Conservation (phyloP, 345 rosid species). For the Salix exigua region DNA sequence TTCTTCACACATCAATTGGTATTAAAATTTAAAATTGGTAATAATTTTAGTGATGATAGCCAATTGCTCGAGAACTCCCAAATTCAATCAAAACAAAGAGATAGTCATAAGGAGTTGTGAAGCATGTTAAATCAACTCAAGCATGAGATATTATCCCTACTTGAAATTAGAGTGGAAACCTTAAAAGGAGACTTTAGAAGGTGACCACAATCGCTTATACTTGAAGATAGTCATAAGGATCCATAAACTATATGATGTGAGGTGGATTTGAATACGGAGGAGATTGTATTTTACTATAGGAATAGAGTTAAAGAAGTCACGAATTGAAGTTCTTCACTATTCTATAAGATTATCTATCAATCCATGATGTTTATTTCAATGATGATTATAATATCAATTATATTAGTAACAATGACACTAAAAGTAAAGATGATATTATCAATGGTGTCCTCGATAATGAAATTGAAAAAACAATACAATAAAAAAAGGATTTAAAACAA, state of each 20-base stretch:
- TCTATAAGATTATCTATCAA: neutral
- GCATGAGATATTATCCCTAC: neutral
- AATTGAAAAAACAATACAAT: no score
- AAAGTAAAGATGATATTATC: no score
- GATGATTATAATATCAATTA: no score
- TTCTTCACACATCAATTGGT: neutral
- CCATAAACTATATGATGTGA: neutral
- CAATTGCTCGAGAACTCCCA: neutral
- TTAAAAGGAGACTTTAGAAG: neutral
- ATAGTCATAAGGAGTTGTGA: neutral
- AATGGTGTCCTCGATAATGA: no score
- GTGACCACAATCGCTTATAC: neutral
- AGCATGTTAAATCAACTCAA: neutral
- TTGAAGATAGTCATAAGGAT: no score
- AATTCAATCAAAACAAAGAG: neutral
- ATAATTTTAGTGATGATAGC: no score
- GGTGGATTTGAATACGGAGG: neutral
- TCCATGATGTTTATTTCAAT: no score
- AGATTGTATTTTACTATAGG: no score
- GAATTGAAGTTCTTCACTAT: neutral
- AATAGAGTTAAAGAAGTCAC: neutral
- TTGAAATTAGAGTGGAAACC: neutral
- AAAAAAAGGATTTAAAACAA: no score
- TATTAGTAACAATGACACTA: no score
- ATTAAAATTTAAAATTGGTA: no score